Evolutionary conservation across 2,329 filamentous ascomycete species (phyloP).

Genomic region (Diplodia intermedia): DNA sequence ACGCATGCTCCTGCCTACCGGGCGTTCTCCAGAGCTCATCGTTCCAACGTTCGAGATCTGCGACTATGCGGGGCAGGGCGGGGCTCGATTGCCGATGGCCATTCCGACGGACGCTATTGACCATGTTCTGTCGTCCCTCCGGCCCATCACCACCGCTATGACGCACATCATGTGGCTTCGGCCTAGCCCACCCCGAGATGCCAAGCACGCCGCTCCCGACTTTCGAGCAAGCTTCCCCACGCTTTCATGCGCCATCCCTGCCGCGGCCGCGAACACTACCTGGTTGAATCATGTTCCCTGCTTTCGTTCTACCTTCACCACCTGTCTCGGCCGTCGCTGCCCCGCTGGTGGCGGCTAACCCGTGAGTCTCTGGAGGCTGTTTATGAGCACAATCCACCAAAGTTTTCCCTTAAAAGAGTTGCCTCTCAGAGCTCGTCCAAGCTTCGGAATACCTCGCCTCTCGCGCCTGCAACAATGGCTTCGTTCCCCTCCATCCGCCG

Average conservation of each 20-base stretch:
- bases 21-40: not conserved
- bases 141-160: not conserved
- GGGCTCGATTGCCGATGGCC: conserved; percentile 2
- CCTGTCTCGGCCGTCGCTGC: conserved; percentile 21
- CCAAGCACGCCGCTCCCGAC: not conserved
- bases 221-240: conserved; percentile 25
- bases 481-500: not conserved
- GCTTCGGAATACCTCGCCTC: not conserved
- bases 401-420: not conserved
- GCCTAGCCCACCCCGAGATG: conserved; percentile 20
- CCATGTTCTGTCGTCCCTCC: conserved; percentile 3
- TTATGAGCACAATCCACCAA: not conserved
- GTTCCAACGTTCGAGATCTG: not conserved
- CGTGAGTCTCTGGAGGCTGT: conserved; percentile 7
- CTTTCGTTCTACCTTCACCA: not conserved
- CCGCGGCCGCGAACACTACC: not conserved
- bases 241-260: not conserved
- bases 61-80: conserved; percentile 3
- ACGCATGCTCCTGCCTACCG: not conserved
- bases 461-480: conserved; percentile 5
- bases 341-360: conserved; percentile 13
- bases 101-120: not conserved
- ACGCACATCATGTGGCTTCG: conserved; percentile 24
- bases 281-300: conserved; percentile 1
- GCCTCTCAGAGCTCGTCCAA: not conserved